Evolutionary conservation across 1,284 basidiomycete genomes (phyloP), one percentile per base, ranked within the genome.

Genomic region (Flammula alnicola): DNA sequence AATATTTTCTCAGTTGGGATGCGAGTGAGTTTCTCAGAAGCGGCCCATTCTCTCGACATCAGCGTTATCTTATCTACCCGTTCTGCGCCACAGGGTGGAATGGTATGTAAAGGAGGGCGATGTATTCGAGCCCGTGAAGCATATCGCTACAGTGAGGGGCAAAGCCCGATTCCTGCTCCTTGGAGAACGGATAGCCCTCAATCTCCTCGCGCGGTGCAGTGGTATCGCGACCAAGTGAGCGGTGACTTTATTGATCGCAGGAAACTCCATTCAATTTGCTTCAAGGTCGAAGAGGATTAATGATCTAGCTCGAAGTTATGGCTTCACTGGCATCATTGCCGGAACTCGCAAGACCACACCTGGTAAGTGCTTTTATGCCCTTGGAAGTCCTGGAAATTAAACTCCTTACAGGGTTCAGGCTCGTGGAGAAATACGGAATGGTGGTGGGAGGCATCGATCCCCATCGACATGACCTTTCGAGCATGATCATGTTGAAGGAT

Each of bases 401-500:
- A 46, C 17, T 19, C 33, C 48, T 14, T 41, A 8, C 61, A 82
- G 93, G 94, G 0, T 99, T 99, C 76, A 79, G 97, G 40, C 78
- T 98, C 12, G 95, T 99, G 4, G 96, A 99, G 70, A 99, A 99
- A 72, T 98, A 99, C 68, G 97, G 90, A 7, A 99, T 99, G 97
- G 76, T 98, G 37, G 93, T 99, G 20, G 96, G 97, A 19, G 97
- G 96, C 4, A 90, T 98, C 57, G 97, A 99, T 69, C 78, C 92
- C 14, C 97, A 99, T 74, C 82, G 97, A n/a, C 91, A 98, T 64
- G 95, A 98, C 71, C 78, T 99, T 26, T 95, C 91, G 30, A 93
- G 91, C 67, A 99, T 99, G 96, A 96, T 99, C 65, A 99, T 99
- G 96, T 84, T 99, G 63, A 99, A 99, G 73, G 96, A 99, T 66